Evolutionary conservation across 2,329 filamentous ascomycete genomes (phyloP), one percentile per base, ranked within the genome.

Genomic region (Cercospora sp.): DNA sequence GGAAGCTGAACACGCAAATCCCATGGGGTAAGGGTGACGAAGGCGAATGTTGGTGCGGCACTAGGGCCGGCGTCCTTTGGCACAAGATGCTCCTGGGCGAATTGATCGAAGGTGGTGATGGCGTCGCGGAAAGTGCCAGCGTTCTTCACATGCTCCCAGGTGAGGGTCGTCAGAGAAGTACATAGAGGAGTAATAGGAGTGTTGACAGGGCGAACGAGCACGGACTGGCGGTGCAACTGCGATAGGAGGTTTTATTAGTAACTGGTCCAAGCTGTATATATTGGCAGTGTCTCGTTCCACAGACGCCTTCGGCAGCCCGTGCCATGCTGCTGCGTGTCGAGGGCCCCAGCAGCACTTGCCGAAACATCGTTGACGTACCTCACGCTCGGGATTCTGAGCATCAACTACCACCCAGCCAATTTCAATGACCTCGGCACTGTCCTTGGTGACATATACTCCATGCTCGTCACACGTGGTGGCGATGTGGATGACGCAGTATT

Each of bases 401-500:
- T 77, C 71, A 30, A 77, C 74, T 77, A 99, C 84, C 79, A 98
- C 97, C 95, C 95, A 99, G 72, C 94, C 95, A 79, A 99, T 87
- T 87, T 99, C 95, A 81, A 99, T 99, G 74, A 99, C 95, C 85
- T 99, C 95, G 71, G 95, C 95, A 68, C 95, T 98, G 83, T 99
- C 95, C 83, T 98, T 98, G 69, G 95, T 99, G 68, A 99, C 95
- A 82, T 99, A 99, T 73, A 99, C 95, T 71, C 95, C 95, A 83
- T 99, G 95, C 82, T 99, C 95, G 81, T 99, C 95, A 83, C 95
- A 99, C 75, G 95, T 99, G 40, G 95, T 99, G 72, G 95, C 95
- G 78, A 98, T 94, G 82, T 99, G 95, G 80, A 98, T 97, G 78
- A 99, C 92, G 74, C 97, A 91, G 83, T 97, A 99, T 81, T 94